Conservation (phyloP, 1,284 basidiomycete species). For the Hemileccinum hortonii region DNA sequence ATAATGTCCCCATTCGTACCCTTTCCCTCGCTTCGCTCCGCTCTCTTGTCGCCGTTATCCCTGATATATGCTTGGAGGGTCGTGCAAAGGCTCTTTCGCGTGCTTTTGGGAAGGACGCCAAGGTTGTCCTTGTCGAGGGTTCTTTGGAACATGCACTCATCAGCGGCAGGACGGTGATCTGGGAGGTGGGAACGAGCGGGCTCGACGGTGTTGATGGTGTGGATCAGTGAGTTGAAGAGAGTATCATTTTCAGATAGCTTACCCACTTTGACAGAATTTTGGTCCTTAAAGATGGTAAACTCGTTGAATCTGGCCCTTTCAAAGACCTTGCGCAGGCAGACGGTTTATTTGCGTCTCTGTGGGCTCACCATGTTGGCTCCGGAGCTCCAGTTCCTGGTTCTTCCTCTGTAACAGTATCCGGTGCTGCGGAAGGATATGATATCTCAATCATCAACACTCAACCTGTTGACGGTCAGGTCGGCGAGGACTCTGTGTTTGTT, state of each 20-base stretch:
- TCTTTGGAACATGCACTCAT: slow-evolving; percentile 77
- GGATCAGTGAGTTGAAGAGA: slow-evolving; percentile 54
- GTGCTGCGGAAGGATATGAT: slow-evolving; percentile 28
- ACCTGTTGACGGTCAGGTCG: slow-evolving; percentile 7
- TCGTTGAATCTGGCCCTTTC: slow-evolving; percentile 77
- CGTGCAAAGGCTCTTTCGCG: slow-evolving; percentile 86
- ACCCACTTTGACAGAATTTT: slow-evolving; percentile 55
- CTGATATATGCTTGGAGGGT: slow-evolving; percentile 81
- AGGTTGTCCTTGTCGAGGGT: slow-evolving; percentile 74
- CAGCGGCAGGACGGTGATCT: slow-evolving; percentile 68
- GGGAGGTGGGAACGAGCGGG: slow-evolving; percentile 74
- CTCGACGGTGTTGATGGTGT: slow-evolving; percentile 27
- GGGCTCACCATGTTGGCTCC: slow-evolving; percentile 70
- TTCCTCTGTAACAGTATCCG: slow-evolving; percentile 15
- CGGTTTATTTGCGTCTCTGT: slow-evolving; percentile 78
- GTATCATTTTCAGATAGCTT: neutral
- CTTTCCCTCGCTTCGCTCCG: slow-evolving; percentile 80
- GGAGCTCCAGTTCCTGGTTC: slow-evolving; percentile 33
- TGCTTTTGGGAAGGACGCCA: slow-evolving; percentile 83
- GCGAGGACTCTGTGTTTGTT: slow-evolving; percentile 1
- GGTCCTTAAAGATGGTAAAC: slow-evolving; percentile 78
- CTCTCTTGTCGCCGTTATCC: slow-evolving; percentile 79
- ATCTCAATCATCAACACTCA: slow-evolving; percentile 16
- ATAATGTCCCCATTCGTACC: slow-evolving; percentile 83
- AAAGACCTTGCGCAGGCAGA: slow-evolving; percentile 67